Percentiles rank a stretch among this genome's conserved stretches.
Conservation (phyloP, 2,329 filamentous ascomycete genomes). For the Aspergillus fischeri region DNA sequence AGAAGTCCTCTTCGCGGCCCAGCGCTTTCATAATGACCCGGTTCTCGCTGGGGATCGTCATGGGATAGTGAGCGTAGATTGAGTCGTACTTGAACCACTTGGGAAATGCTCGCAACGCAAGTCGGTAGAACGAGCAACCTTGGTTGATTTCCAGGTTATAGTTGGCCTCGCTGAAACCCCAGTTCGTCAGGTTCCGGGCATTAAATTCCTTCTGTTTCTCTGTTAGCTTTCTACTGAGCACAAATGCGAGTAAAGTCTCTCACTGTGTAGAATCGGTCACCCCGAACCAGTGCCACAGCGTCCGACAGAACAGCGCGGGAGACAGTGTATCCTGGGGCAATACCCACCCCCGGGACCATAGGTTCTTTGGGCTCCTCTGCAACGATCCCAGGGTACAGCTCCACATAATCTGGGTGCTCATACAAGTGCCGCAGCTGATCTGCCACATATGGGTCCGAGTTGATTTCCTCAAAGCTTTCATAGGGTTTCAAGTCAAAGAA, state of each 20-base stretch:
- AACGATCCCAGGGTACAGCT: constrained; percentile 75
- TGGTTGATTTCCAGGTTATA: constrained; percentile 72
- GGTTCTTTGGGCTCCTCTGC: constrained; percentile 71
- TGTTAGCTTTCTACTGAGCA: constrained; percentile 21
- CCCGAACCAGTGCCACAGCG: constrained; percentile 70
- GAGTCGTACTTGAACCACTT: constrained; percentile 73
- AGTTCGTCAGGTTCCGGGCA: constrained; percentile 71
- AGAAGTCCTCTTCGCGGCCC: constrained; percentile 64
- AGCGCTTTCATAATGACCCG: constrained; percentile 64
- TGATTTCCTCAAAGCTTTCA: constrained; percentile 77
- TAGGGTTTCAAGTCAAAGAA: constrained; percentile 75
- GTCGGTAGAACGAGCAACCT: constrained; percentile 80
- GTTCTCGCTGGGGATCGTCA: constrained; percentile 69
- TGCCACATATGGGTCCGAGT: constrained; percentile 67
- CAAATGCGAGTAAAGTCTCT: background rate
- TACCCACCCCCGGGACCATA: constrained; percentile 70
- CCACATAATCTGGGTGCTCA: constrained; percentile 73
- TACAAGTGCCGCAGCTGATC: constrained; percentile 59
- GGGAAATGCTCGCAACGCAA: constrained; percentile 75
- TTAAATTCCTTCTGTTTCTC: constrained; percentile 57
- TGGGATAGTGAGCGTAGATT: constrained; percentile 74
- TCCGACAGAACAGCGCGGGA: constrained; percentile 73
- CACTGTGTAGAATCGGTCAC: constrained; percentile 71
- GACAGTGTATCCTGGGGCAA: constrained; percentile 71
- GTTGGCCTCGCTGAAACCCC: constrained; percentile 72